These are phyloP conservation scores for Dichotomocladium elegans DNA, from an alignment of 371 early-diverging fungal genomes.

Conservation along the genomic window DNA sequence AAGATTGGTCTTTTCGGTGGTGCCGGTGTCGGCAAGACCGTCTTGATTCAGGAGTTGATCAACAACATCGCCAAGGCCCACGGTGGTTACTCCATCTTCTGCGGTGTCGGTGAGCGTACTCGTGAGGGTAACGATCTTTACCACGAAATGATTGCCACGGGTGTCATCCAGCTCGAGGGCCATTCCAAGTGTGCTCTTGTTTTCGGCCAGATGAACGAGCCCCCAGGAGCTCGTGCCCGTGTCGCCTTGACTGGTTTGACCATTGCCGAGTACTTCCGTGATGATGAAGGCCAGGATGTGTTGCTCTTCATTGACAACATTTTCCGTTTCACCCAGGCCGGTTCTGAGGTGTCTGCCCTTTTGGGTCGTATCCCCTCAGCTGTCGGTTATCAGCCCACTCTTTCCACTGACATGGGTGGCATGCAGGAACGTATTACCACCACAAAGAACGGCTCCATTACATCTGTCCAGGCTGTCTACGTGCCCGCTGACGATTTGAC, in stretches of 20 bases:
- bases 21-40: slow-evolving; percentile 97
- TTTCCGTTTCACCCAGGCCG: slow-evolving; percentile 96
- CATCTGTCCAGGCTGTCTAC: slow-evolving; percentile 97
- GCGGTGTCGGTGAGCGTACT: slow-evolving; percentile 96
- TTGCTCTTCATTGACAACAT: slow-evolving; percentile 99
- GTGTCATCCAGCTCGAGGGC: slow-evolving; percentile 93
- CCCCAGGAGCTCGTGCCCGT: slow-evolving; percentile 99
- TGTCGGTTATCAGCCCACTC: slow-evolving; percentile 99
- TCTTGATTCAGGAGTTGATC: slow-evolving; percentile 95
- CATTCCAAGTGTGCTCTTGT: slow-evolving; percentile 95
- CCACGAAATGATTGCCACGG: slow-evolving; percentile 94
- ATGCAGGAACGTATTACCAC: slow-evolving; percentile 99
- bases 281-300: slow-evolving; percentile 98
- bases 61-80: slow-evolving; percentile 98
- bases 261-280: slow-evolving; percentile 99
- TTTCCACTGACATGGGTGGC: slow-evolving; percentile 94
- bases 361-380: slow-evolving; percentile 99
- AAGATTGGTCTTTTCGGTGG: slow-evolving; percentile 99
- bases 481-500: slow-evolving; percentile 99
- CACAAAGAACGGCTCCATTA: slow-evolving; percentile 99
- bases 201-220: slow-evolving; percentile 99
- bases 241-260: slow-evolving; percentile 98
- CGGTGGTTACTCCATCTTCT: slow-evolving; percentile 97
- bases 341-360: slow-evolving; percentile 95
- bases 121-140: slow-evolving; percentile 98